phyloP scores from a whole-genome alignment of 139 green algal genomes.

The Trebouxia sp. region DNA sequence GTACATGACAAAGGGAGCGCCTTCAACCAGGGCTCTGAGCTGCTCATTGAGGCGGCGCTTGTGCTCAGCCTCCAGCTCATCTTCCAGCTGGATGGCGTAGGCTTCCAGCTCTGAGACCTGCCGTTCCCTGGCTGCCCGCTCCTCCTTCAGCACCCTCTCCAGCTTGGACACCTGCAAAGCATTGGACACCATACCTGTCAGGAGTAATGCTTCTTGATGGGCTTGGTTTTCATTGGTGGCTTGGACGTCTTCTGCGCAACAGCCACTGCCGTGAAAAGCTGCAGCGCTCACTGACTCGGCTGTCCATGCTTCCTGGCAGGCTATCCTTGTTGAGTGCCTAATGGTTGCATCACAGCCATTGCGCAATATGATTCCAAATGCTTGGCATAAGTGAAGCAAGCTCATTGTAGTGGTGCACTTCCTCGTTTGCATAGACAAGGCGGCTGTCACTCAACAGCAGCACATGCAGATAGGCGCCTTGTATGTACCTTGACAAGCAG shows the following conservation, averaged over 20 bases:
- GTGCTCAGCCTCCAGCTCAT: constrained; percentile 32
- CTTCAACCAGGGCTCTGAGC: constrained; percentile 32
- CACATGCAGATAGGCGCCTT: neutral
- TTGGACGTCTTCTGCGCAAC: neutral
- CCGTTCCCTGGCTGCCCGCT: neutral
- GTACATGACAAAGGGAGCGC: constrained; percentile 31
- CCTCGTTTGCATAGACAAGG: neutral
- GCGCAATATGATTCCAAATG: too few relatives aligned
- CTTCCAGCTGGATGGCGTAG: constrained; percentile 15
- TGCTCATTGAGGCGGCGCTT: constrained; percentile 31
- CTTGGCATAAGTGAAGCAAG: too few relatives aligned
- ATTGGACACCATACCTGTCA: neutral
- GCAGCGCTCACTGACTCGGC: neutral
- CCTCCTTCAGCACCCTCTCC: constrained; percentile 31
- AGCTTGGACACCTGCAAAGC: constrained; percentile 30
- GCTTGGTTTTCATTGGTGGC: neutral
- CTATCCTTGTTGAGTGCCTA: neutral
- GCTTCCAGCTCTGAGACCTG: constrained; percentile 28
- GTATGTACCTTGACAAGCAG: neutral
- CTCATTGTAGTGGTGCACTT: too few relatives aligned
- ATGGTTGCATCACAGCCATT: too few relatives aligned
- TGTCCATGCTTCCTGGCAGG: neutral
- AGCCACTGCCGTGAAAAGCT: neutral
- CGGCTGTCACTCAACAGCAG: neutral
- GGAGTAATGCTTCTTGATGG: neutral